Evolutionary conservation across 805 yeast genomes (phyloP), one percentile per base, ranked within the genome.

Genomic region (Starmerella khaoyaiensis): DNA sequence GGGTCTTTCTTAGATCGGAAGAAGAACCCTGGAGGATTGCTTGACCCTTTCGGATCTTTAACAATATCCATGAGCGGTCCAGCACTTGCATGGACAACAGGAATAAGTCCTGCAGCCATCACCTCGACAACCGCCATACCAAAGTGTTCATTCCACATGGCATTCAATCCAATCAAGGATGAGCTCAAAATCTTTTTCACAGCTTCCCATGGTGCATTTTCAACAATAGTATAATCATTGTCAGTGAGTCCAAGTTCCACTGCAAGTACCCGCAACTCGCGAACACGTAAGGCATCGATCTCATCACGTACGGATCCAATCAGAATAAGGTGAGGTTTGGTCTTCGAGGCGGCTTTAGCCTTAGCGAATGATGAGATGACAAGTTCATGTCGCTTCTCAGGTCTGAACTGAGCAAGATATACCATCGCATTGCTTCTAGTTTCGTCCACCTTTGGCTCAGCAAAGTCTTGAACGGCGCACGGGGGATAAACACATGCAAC

Each of bases 71-170:
- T 62, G 28, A 71, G 65, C 8, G 99, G 99, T 1, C 99, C 99
- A 0, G 95, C 98, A 36, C 93, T 79, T 4, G 93, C 93, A 59
- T 93, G 97, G 3, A 75, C 90, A 2, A 90, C 61, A 1, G 98
- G 96, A 14, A 90, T 72, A 20, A 79, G 67, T 0, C 96, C 97
- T 37, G 79, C 70, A 2, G 87, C 76, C 61, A 80, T 42, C 55
- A 84, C 82, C 58, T 90, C 99, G 6, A 90, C 98, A 4, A 90
- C 87, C 1, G 94, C 87, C 51, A 90, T 90, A 15, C 99, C 99
- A 57, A 90, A 90, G 62, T 90, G 99, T 62, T 90, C 99, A 59
- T 90, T 90, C 98, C 98, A 90, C 99, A 90, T 90, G 21, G 94
- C 84, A 52, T 90, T 87, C 27, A 90, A 63, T 4, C 98, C 98